Evolutionary conservation across 176 grass and related monocot species (phyloP).

Genomic region (Phyllostachys edulis): DNA sequence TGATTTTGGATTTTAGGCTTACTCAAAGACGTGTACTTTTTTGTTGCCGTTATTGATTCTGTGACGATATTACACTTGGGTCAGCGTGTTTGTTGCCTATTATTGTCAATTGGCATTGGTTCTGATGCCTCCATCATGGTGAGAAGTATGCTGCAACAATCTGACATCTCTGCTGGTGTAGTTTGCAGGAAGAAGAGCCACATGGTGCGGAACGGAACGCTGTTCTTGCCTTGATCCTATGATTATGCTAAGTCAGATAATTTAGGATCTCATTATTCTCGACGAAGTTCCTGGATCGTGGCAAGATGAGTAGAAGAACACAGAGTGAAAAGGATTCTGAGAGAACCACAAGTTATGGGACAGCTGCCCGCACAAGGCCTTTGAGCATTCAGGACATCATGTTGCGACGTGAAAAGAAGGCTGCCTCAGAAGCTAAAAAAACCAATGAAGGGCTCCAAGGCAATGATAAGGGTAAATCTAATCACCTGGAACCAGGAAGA

Average conservation of each 20-base stretch:
- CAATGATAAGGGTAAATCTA: conserved; percentile 28
- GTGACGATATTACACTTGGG: background rate
- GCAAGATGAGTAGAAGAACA: conserved; percentile 66
- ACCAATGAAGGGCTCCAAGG: conserved; percentile 21
- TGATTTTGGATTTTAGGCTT: background rate
- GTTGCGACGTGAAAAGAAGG: conserved; percentile 66
- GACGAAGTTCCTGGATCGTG: background rate
- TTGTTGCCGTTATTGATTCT: background rate
- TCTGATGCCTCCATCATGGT: background rate
- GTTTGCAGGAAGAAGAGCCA: conserved; percentile 23
- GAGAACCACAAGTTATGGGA: conserved; percentile 43
- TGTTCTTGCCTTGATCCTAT: background rate
- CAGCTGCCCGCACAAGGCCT: conserved; percentile 86
- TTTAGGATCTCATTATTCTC: background rate
- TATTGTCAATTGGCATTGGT: background rate
- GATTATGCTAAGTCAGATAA: background rate
- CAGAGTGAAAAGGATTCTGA: conserved; percentile 28
- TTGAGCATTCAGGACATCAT: conserved; percentile 85
- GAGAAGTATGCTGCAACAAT: background rate
- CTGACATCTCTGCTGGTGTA: conserved; percentile 7
- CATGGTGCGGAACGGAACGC: background rate
- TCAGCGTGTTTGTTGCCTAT: background rate
- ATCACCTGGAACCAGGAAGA: conserved; percentile 30
- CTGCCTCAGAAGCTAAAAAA: conserved; percentile 38
- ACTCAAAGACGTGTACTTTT: background rate